Evolutionary conservation across 2,329 filamentous ascomycete genomes (phyloP).

Genomic region (Paecilomyces sp.): DNA sequence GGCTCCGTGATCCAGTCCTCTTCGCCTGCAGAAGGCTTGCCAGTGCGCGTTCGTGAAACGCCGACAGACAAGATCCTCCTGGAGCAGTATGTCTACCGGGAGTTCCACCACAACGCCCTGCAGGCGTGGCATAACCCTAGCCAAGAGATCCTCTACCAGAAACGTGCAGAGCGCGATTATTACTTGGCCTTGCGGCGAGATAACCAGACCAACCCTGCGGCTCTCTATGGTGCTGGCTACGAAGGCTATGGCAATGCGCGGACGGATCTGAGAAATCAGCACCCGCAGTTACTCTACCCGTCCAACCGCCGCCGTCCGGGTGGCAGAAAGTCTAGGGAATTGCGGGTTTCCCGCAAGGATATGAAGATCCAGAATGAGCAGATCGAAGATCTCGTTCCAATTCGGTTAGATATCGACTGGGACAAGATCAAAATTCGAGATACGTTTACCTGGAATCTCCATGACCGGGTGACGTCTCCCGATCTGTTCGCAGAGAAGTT

Average conservation of each 20-base stretch:
- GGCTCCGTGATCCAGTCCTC: constrained; percentile 46
- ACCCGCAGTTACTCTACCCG: constrained; percentile 71
- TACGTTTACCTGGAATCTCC: constrained; percentile 97
- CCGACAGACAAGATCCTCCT: constrained; percentile 46
- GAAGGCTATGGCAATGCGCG: constrained; percentile 80
- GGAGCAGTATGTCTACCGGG: constrained; percentile 59
- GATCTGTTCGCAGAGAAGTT: constrained; percentile 83
- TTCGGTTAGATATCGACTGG: constrained; percentile 88
- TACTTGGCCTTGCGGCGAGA: constrained; percentile 60
- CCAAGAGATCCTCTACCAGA: constrained; percentile 54
- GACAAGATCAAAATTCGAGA: constrained; percentile 94
- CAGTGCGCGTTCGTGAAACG: constrained; percentile 33
- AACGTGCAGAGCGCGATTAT: constrained; percentile 61
- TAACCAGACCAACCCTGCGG: constrained; percentile 49
- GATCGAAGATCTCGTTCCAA: constrained; percentile 82
- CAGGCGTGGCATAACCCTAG: constrained; percentile 45
- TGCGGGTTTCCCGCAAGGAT: constrained; percentile 73
- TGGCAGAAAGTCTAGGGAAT: constrained; percentile 62
- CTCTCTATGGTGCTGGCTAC: constrained; percentile 66
- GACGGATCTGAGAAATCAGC: constrained; percentile 63
- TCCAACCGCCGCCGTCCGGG: constrained; percentile 67
- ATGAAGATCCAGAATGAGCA: constrained; percentile 81
- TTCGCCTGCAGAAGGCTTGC: constrained; percentile 20
- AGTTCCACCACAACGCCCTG: constrained; percentile 53
- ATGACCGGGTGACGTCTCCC: constrained; percentile 74